These are phyloP conservation scores for Penicillium sp. DNA, from an alignment of 2,329 filamentous ascomycete species.

Conservation along the genomic window DNA sequence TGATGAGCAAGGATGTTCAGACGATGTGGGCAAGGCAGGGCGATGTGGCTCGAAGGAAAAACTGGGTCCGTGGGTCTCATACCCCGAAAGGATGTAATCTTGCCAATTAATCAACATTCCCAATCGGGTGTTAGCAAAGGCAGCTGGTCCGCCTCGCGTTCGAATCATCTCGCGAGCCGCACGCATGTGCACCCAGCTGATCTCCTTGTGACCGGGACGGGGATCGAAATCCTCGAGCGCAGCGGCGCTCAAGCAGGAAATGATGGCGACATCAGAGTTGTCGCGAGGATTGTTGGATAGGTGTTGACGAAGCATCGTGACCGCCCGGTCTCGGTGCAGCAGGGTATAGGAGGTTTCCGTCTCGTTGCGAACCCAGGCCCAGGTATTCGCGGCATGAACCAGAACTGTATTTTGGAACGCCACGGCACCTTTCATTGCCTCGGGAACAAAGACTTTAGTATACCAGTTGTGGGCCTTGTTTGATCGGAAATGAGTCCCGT, in stretches of 20 bases:
- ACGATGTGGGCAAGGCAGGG: conserved; percentile 7
- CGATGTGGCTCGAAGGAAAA: conserved; percentile 38
- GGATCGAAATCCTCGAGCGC: conserved; percentile 45
- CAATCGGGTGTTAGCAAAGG: conserved; percentile 40
- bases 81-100: conserved; percentile 45
- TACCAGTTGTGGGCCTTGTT: conserved; percentile 44
- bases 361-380: conserved; percentile 41
- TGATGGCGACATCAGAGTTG: conserved; percentile 42
- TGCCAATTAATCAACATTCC: conserved; percentile 48
- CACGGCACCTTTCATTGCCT: conserved; percentile 43
- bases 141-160: conserved; percentile 39
- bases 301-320: conserved; percentile 39
- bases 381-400: conserved; percentile 42
- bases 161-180: conserved; percentile 43
- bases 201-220: conserved; percentile 39
- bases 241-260: conserved; percentile 43
- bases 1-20: conserved; percentile 3
- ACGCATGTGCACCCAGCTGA: conserved; percentile 46
- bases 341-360: conserved; percentile 35
- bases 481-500: conserved; percentile 39
- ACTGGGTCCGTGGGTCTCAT: conserved; percentile 36
- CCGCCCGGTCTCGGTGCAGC: conserved; percentile 35
- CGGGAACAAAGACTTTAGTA: conserved; percentile 41
- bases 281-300: conserved; percentile 34
- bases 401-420: conserved; percentile 44